Base-by-base conservation (phyloP, 1,284 basidiomycete species). In the Entoloma clypeatum region DNA sequence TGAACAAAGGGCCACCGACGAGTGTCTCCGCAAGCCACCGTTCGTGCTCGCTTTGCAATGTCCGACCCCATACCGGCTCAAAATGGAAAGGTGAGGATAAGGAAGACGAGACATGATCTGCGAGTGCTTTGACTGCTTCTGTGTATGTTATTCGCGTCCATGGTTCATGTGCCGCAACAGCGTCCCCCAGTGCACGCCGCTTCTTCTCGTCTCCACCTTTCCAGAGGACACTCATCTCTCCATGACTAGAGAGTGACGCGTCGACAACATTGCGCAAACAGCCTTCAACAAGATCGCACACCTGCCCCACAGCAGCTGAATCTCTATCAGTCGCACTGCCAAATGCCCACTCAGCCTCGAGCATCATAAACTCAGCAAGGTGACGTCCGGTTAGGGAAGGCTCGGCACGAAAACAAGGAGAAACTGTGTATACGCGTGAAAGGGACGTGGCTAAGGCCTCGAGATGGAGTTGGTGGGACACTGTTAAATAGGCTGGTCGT, bases 331-430 rank as follows among this genome's bases (percentile, higher is more conserved):
- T 35, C 27, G 36, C 45, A 8, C 41, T 13, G 13, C 61, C 65
- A 57, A 88, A 88, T 0, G 80, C 80, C 69, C 89, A 81, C 59
- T 96, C 95, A 0, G 88, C 92, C 65, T 99, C 95, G 43, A 96
- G 76, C 95, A 99, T 99, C 89, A 92, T 96, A 63, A 99, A 99
- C 60, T 99, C 96, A 35, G 91, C 81, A 5, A 99, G 75, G 62
- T 99, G 95, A n/a, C 95, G 75, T 36, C 79, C 81, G 1, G 95
- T 98, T 52, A 86, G 76, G 3, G 83, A 88, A 5, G 81, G 79
- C 57, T 99, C 95, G 13, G 95, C 95, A 14, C 95, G 84, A 65
- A 99, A 99, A 44, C 84, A 84, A 0, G 95, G 94, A 0, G 87
- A 85, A 16, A 97, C 75, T 0, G 92, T 93, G 69, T 93, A 99